phyloP scores from a whole-genome alignment of 805 yeast genomes.

The Candida peoriensis region DNA sequence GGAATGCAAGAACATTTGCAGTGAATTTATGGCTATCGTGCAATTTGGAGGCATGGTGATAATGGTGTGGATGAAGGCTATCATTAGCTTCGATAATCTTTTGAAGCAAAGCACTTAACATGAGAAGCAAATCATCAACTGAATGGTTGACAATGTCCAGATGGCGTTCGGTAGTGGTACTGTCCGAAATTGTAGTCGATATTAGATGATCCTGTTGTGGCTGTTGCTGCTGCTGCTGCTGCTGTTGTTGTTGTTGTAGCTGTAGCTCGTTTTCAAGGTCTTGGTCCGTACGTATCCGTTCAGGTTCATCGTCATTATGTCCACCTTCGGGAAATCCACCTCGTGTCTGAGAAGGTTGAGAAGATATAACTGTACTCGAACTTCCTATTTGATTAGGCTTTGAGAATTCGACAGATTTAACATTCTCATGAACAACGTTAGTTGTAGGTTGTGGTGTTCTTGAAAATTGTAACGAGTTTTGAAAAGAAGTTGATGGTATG shows the following conservation, averaged over 20 bases:
- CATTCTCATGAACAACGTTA: constrained; percentile 20
- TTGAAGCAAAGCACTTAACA: constrained; percentile 81
- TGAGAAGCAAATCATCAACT: constrained; percentile 69
- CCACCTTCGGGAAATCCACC: neutral
- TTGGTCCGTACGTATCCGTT: neutral
- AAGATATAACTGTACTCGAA: no score
- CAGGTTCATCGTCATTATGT: neutral
- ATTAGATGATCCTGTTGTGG: constrained; percentile 8
- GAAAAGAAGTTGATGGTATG: constrained; percentile 12
- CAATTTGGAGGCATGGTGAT: constrained; percentile 24
- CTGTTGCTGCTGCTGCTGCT: constrained; percentile 12
- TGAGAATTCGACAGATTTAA: constrained; percentile 14
- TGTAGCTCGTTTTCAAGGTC: neutral
- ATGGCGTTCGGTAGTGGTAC: constrained; percentile 10
- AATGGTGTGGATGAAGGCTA: constrained; percentile 57
- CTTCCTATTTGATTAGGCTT: no score
- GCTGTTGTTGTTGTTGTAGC: constrained; percentile 9
- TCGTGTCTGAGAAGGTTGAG: no score
- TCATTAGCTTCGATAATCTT: constrained; percentile 91
- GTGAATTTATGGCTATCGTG: constrained; percentile 41
- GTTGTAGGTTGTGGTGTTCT: constrained; percentile 51
- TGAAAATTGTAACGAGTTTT: constrained; percentile 23
- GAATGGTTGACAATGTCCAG: constrained; percentile 73
- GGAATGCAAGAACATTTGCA: constrained; percentile 80
- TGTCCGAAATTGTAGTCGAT: constrained; percentile 2